phyloP scores from a whole-genome alignment of 1,139 yeast species.

The Debaryomyces udenii region DNA sequence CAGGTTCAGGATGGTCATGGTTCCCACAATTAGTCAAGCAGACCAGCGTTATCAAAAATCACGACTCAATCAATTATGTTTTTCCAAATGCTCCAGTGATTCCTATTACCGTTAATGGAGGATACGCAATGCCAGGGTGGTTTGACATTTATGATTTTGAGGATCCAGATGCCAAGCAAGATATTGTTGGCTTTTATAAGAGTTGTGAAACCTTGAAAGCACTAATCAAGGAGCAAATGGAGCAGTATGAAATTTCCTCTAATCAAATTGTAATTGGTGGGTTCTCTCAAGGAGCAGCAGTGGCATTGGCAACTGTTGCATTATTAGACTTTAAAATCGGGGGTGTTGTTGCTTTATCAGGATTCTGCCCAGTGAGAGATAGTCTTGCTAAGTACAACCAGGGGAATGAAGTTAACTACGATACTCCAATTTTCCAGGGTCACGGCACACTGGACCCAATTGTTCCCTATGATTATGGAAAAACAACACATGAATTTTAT shows the following conservation, averaged over 20 bases:
- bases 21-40: conserved; percentile 55
- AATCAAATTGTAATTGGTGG: conserved; percentile 86
- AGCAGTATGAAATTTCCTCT: conserved; percentile 59
- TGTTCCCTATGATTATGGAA: conserved; percentile 54
- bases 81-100: conserved; percentile 86
- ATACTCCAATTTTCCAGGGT: conserved; percentile 84
- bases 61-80: conserved; percentile 69
- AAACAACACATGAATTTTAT: conserved; percentile 49
- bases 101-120: conserved; percentile 71
- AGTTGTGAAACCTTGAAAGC: conserved; percentile 56
- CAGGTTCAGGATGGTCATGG: conserved; percentile 89
- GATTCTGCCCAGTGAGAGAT: conserved; percentile 64
- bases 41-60: conserved; percentile 45
- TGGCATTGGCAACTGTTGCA: conserved; percentile 60
- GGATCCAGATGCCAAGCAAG: conserved; percentile 52
- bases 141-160: conserved; percentile 72
- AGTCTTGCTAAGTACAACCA: conserved; percentile 33
- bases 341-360: conserved; percentile 78
- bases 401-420: conserved; percentile 41
- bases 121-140: conserved; percentile 81
- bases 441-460: conserved; percentile 84
- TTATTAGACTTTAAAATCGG: conserved; percentile 64
- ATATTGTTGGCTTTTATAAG: conserved; percentile 63
- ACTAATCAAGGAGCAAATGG: conserved; percentile 65
- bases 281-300: conserved; percentile 91